A percentile compares a stretch with the other conserved stretches of the same genome.
phyloP scores from a whole-genome alignment of 2,329 filamentous ascomycete species.

The Whalleya microplaca region DNA sequence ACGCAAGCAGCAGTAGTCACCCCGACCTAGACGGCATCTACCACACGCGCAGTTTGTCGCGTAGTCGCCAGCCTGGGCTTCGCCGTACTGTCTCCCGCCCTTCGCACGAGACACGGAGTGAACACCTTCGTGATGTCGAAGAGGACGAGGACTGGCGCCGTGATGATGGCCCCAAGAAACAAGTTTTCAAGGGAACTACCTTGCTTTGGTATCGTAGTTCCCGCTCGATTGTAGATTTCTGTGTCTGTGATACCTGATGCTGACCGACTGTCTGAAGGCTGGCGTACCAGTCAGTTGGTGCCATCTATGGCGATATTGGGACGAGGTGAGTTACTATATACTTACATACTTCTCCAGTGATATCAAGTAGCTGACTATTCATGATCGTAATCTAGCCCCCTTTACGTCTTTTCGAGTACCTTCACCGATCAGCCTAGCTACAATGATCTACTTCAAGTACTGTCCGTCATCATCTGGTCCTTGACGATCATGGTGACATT shows the following conservation, averaged over 20 bases:
- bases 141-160: slow-evolving; percentile 40
- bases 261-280: slow-evolving; percentile 44
- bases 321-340: slow-evolving; percentile 37
- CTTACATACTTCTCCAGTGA: background rate
- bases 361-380: background rate
- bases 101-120: slow-evolving; percentile 26
- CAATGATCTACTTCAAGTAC: slow-evolving; percentile 63
- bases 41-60: slow-evolving; percentile 37
- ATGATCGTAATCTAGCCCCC: slow-evolving; percentile 52
- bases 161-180: slow-evolving; percentile 40
- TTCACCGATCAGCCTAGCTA: slow-evolving; percentile 60
- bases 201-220: slow-evolving; percentile 39
- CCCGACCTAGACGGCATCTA: slow-evolving; percentile 38
- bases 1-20: slow-evolving; percentile 5
- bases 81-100: slow-evolving; percentile 30
- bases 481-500: slow-evolving; percentile 70
- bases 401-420: slow-evolving; percentile 73
- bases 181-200: slow-evolving; percentile 41
- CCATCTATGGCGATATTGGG: slow-evolving; percentile 73
- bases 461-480: slow-evolving; percentile 72
- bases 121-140: slow-evolving; percentile 34
- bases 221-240: slow-evolving; percentile 8
- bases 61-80: too few species aligned
- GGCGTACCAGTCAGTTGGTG: slow-evolving; percentile 67
- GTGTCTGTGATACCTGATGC: background rate